Evolutionary conservation across 177 flowering plant genomes (phyloP), one percentile per base, ranked within the genome.

Genomic region (Vitis hybrid): DNA sequence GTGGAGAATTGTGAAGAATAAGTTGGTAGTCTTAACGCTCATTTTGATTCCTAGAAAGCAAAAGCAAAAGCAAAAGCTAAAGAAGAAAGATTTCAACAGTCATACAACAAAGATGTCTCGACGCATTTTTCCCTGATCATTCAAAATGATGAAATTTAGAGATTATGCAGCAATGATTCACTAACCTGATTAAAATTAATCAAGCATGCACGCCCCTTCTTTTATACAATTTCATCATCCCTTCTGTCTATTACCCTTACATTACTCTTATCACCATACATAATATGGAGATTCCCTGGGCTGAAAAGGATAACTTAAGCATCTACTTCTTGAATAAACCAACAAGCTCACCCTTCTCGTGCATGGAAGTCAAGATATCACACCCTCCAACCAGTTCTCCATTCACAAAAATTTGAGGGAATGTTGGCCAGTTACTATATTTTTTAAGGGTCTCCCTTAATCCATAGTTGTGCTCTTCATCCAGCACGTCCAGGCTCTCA

Each of bases 381-480:
- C 95, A 91, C 12, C 97, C 99, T 12, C 97, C 95, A 19, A 91
- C 77, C 81, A 93, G 71, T 68, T 95, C 98, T 6, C 99, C 99
- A 64, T 88, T 81, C 59, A 90, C 92, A 64, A 91, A 95, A 27
- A 93, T 71, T 77, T 95, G 99, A 0, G 99, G 97, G 64, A 95
- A 91, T n/a, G 98, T 93, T 2, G 98, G 98, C 99, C 98, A 93
- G 73, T 87, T 95, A 73, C 98, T 95, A 65, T 90, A 95, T 54
- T 68, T 84, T 85, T 93, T 95, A 57, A 93, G 79, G 2, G 86
- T 82, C 78, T 91, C 99, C 81, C 99, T 88, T 72, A 91, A 74
- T 46, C 97, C 99, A 8, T 3, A 19, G 30, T 95, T 95, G 70
- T 95, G 80, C 66, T 93, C 94, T 68, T 95, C 98, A 67, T 95